A percentile compares a stretch with the other conserved stretches of the same genome.
Evolutionary conservation across 176 grass and related monocot species (phyloP).

Genomic region (Oryza brachyantha): DNA sequence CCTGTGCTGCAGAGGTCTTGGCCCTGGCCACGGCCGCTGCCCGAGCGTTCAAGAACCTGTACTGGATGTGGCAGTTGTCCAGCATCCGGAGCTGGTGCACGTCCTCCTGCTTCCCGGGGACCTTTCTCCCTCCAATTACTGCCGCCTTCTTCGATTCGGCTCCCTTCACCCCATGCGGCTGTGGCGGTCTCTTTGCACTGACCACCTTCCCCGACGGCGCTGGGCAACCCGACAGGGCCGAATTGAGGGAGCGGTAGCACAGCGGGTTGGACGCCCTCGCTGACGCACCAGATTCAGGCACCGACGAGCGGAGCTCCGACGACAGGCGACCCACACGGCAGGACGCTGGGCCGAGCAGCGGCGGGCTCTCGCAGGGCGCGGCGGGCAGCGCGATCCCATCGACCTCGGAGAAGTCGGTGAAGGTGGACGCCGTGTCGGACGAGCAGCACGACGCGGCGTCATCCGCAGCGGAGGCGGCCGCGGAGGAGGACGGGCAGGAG

Average conservation of each 20-base stretch:
- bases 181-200: conserved; percentile 51
- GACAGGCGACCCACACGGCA: conserved; percentile 39
- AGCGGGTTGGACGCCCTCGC: conserved; percentile 55
- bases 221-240: conserved; percentile 49
- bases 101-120: conserved; percentile 55
- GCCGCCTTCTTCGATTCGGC: conserved; percentile 48
- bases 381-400: conserved; percentile 23
- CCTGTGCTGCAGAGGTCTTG: conserved; percentile 49
- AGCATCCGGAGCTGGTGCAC: conserved; percentile 66
- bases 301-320: conserved; percentile 67
- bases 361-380: conserved; percentile 67
- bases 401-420: conserved; percentile 50
- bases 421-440: conserved; percentile 42
- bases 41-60: conserved; percentile 64
- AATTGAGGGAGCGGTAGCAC: conserved; percentile 68
- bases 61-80: conserved; percentile 61
- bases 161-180: conserved; percentile 45
- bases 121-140: conserved; percentile 37
- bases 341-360: conserved; percentile 40
- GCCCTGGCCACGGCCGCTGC: conserved; percentile 36
- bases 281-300: conserved; percentile 53
- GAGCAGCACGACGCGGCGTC: conserved; percentile 36
- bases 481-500: conserved; percentile 14
- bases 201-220: conserved; percentile 20
- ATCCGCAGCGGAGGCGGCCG: not conserved